These are phyloP conservation scores for Coleophoma eucalyptorum DNA, from an alignment of 2,329 filamentous ascomycete genomes.

Conservation along the genomic window DNA sequence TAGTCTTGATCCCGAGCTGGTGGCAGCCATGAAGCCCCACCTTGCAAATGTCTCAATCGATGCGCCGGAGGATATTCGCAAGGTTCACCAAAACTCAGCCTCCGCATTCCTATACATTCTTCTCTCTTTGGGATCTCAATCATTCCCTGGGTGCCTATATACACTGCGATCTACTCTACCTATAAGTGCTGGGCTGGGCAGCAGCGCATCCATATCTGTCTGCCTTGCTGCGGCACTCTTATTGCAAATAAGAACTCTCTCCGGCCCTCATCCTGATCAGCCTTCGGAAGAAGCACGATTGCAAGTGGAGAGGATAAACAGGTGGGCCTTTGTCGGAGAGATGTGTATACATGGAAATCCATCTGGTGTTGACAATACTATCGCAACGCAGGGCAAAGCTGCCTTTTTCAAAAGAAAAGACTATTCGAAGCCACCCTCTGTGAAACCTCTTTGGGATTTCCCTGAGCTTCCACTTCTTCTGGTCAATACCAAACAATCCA, in stretches of 20 bases:
- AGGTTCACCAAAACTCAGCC: constrained; percentile 79
- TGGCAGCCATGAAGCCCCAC: constrained; percentile 77
- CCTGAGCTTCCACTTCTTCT: constrained; percentile 87
- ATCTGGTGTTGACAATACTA: constrained; percentile 95
- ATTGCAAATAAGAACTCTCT: constrained; percentile 81
- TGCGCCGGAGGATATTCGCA: constrained; percentile 67
- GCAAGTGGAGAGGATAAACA: constrained; percentile 92
- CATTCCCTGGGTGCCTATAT: constrained; percentile 79
- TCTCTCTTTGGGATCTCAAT: constrained; percentile 75
- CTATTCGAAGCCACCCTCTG: constrained; percentile 71
- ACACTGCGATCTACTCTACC: constrained; percentile 92
- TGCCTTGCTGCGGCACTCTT: constrained; percentile 83
- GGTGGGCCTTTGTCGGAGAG: constrained; percentile 95
- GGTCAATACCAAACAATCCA: constrained; percentile 83
- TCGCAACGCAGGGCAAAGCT: constrained; percentile 88
- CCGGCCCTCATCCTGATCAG: constrained; percentile 89
- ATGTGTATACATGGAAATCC: constrained; percentile 98
- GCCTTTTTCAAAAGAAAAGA: constrained; percentile 84
- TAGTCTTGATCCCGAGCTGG: constrained; percentile 75
- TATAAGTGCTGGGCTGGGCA: constrained; percentile 85
- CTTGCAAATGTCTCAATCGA: constrained; percentile 66
- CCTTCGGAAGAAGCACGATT: constrained; percentile 80
- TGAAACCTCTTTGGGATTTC: constrained; percentile 78
- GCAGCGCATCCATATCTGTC: constrained; percentile 90
- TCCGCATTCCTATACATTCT: constrained; percentile 90